Evolutionary conservation across 108 stramenopile species (phyloP), one percentile per base, ranked within the genome.

Genomic region (Pseudonitzschia multistriata): DNA sequence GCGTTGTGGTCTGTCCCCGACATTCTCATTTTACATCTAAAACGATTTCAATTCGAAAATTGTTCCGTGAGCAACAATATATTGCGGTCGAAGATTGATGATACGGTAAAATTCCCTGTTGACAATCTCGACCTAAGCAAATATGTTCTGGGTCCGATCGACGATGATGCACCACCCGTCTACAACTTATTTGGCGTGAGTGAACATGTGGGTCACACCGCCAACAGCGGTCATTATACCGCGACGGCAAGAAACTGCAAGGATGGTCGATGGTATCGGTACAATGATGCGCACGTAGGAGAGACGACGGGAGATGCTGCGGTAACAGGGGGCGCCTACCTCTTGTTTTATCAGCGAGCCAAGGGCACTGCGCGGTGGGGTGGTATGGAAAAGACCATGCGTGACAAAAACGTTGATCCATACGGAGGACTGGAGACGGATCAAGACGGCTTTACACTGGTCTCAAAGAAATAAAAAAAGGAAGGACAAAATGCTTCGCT

Each of bases 191-290:
- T 86, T 69, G 89, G 89, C 29, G 92, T 93, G 2, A 88, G 86
- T 49, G 89, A 93, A 55, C 92, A 93, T 77, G 76, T 79, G 28
- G 92, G 92, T 35, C 49, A 79, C 3, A 88, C 89, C 5, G 88
- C 88, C 70, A 88, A 90, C 67, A 88, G 83, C 63, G 92, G 92
- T 25, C 92, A 93, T 62, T 93, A 93, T 62, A 93, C 92, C 3
- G 92, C 92, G n/a, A 93, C 92, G 15, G 89, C 85, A 7, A 81
- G 86, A 15, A 93, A 93, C 48, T 85, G 81, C 56, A 79, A 86
- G 49, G 85, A 93, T 60, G 78, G 82, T 37, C 80, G 86, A 45
- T 93, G 88, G 88, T 88, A 93, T 61, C 78, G 88, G 40, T 90
- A 80, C 75, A 93, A 93, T 66, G 92, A 90, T 74, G 79, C 83